These are phyloP conservation scores for Lathyrus oleraceus DNA, from an alignment of 306 rosid genomes.

Conservation along the genomic window DNA sequence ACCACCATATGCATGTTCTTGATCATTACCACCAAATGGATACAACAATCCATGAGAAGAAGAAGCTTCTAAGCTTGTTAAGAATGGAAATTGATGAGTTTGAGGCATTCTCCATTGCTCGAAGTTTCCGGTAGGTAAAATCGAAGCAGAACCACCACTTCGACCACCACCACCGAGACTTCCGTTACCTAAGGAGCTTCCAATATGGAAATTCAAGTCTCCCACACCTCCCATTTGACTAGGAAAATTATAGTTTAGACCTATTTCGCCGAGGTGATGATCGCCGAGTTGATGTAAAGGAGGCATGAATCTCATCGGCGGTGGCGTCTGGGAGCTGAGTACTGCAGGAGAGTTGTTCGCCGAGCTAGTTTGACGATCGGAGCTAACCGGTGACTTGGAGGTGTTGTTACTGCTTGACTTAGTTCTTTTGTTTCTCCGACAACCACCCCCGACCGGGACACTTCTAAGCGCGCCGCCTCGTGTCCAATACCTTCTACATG, in stretches of 20 bases:
- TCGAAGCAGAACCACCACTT: conserved; percentile 27
- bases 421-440: conserved; percentile 77
- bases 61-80: conserved; percentile 57
- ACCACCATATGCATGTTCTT: conserved; percentile 21
- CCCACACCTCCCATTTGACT: conserved; percentile 54
- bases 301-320: conserved; percentile 53
- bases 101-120: conserved; percentile 68
- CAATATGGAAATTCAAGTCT: conserved; percentile 66
- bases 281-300: conserved; percentile 59
- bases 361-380: conserved; percentile 13
- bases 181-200: conserved; percentile 35
- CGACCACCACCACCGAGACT: neutral
- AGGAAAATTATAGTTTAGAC: conserved; percentile 61
- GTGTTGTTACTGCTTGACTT: conserved; percentile 49
- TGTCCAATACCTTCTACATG: conserved; percentile 92
- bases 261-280: conserved; percentile 56
- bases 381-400: conserved; percentile 61
- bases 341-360: conserved; percentile 42
- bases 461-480: conserved; percentile 74
- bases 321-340: conserved; percentile 38
- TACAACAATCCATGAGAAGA: conserved; percentile 48
- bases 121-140: conserved; percentile 38
- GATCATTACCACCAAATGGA: conserved; percentile 34
- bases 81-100: conserved; percentile 63
- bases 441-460: conserved; percentile 92